These are phyloP conservation scores for Galerina marginata DNA, from an alignment of 768 basidiomycete species.

Conservation along the genomic window DNA sequence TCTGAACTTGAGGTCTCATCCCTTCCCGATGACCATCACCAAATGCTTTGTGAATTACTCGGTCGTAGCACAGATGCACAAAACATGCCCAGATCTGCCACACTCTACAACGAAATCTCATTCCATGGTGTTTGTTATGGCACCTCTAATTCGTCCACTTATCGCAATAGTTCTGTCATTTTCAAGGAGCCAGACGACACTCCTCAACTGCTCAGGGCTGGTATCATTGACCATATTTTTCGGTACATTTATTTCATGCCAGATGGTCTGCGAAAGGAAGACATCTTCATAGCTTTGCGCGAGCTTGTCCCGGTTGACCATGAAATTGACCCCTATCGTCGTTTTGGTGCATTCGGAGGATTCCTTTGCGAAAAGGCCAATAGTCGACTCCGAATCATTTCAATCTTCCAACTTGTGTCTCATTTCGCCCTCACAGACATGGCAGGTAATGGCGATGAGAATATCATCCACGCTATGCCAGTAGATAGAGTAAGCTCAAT, in stretches of 20 bases:
- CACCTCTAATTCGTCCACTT: slow-evolving; percentile 3
- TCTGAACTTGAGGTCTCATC: background rate
- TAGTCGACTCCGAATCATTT: background rate
- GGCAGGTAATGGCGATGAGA: background rate
- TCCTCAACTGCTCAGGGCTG: background rate
- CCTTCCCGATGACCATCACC: background rate
- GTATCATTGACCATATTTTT: slow-evolving; percentile 8
- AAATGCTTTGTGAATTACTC: slow-evolving; percentile 5
- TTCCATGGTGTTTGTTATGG: slow-evolving; percentile 15
- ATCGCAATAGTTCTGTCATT: slow-evolving; percentile 8
- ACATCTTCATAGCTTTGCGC: background rate
- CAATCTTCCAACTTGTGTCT: background rate
- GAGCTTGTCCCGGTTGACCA: background rate
- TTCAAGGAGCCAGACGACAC: background rate
- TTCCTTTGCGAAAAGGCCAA: background rate
- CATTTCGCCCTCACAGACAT: background rate
- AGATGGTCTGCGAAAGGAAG: background rate
- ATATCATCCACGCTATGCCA: background rate
- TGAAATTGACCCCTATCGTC: background rate
- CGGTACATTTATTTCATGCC: background rate
- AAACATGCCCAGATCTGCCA: background rate
- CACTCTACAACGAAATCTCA: slow-evolving; percentile 6
- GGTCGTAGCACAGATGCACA: too few species aligned
- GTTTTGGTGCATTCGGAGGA: slow-evolving; percentile 13
- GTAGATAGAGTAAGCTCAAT: slow-evolving; percentile 1